Percentiles rank a stretch among this genome's conserved stretches.
phyloP scores from a whole-genome alignment of 768 basidiomycete species.

The Brasilioporus rufonigricans region DNA sequence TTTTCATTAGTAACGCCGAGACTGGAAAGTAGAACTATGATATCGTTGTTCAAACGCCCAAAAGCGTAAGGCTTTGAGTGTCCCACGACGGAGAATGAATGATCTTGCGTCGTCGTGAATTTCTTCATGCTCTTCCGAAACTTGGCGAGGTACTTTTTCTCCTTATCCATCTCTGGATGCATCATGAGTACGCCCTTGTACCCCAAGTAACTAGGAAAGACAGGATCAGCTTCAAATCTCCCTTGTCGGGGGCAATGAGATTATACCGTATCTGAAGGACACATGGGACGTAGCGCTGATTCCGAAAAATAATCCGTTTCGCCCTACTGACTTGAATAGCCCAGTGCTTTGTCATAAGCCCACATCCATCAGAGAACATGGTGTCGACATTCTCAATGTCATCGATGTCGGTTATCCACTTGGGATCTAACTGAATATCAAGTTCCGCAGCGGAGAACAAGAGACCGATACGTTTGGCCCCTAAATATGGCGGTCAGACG shows the following conservation, averaged over 20 bases:
- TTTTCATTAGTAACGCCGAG: conserved; percentile 57
- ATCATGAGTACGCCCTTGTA: conserved; percentile 73
- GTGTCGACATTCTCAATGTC: conserved; percentile 59
- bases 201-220: conserved; percentile 52
- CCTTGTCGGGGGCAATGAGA: not conserved
- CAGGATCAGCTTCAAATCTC: not conserved
- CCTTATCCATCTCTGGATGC: conserved; percentile 54
- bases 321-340: conserved; percentile 50
- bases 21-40: conserved; percentile 63
- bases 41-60: conserved; percentile 67
- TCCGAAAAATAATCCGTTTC: conserved; percentile 56
- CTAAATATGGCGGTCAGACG: conserved; percentile 32
- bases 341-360: conserved; percentile 54
- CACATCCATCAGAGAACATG: conserved; percentile 68
- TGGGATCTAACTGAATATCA: conserved; percentile 53
- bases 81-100: conserved; percentile 66
- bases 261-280: conserved; percentile 62
- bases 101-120: conserved; percentile 52
- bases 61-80: conserved; percentile 63
- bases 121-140: conserved; percentile 74
- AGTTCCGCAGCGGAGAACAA: conserved; percentile 63
- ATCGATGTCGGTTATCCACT: conserved; percentile 49
- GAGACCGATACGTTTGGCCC: conserved; percentile 67
- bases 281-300: conserved; percentile 53
- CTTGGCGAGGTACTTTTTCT: conserved; percentile 46